Base-by-base conservation (phyloP, 805 yeast genomes). In the Sugiyamaella smithiae region DNA sequence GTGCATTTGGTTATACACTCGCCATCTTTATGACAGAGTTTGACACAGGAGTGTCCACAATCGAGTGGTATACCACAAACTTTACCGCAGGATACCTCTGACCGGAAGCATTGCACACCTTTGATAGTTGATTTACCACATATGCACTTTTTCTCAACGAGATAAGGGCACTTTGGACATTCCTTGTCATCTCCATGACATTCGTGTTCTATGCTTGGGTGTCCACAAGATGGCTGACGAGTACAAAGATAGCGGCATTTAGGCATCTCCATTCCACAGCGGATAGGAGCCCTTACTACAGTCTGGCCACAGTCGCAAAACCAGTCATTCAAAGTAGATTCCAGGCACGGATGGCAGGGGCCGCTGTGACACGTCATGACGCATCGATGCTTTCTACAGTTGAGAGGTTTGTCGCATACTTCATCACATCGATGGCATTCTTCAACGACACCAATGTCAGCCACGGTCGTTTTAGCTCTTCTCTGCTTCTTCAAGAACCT, bases 251-350 rank as follows among this genome's bases (percentile, higher is more conserved):
- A 74, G 20, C 70, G 72, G 67, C 96, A 88, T 8, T 72, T 73
- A 3, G 84, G 84, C 28, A 85, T 62, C 40, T 66, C 71, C 0
- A 87, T 78, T 11, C 96, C 96, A 68, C 96, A 88, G 55, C 96
- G 70, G 7, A 87, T 88, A 0, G 96, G 96, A 0, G 95, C 96
- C 17, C 74, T 75, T 4, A 88, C 72, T 2, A 85, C 75, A 0
- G 96, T 88, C 54, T 75, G 73, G 2, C 96, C 95, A 70, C 96
- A 88, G 43, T 83, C 76, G 61, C 96, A 88, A 2, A 80, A 77
- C 56, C 85, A 68, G 62, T 88, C 96, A 16, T 85, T 88, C 35
- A 82, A 78, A n/a, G 85, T 76, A 4, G 91, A 82, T 59, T 87
- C 95, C 43, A 85, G 63, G 63, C 96, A 88, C 9, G 89, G 85